These are phyloP conservation scores for Ogataea pignaliae DNA, from an alignment of 805 yeast genomes.

Conservation along the genomic window DNA sequence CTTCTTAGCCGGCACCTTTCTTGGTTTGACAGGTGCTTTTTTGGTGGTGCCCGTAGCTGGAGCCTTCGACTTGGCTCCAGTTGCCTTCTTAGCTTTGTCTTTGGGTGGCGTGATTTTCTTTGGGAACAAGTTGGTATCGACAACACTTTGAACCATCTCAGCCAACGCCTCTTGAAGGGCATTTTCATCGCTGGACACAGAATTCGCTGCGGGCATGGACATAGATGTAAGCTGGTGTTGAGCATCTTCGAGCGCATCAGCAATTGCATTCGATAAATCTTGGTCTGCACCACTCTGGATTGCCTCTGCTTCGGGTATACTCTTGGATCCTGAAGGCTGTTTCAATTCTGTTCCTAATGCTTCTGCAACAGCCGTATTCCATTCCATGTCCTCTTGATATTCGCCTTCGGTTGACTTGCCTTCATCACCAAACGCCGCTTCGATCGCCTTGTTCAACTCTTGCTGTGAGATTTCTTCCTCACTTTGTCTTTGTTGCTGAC, in stretches of 20 bases:
- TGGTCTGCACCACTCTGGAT: conserved; percentile 9
- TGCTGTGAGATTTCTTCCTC: conserved; percentile 15
- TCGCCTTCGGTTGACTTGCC: conserved; percentile 5
- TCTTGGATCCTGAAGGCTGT: background rate
- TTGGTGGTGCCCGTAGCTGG: background rate
- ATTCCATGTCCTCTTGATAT: conserved; percentile 9
- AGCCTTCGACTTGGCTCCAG: conserved; percentile 1
- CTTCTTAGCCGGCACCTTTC: conserved; percentile 1
- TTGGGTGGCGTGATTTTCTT: conserved; percentile 1
- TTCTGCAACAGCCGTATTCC: conserved; percentile 22
- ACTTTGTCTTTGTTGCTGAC: background rate
- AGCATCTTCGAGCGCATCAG: conserved; percentile 13
- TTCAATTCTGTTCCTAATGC: conserved; percentile 5
- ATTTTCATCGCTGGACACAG: conserved; percentile 21
- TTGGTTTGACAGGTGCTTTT: conserved; percentile 6
- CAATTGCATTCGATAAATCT: conserved; percentile 16
- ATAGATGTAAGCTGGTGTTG: background rate
- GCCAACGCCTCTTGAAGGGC: conserved; percentile 50
- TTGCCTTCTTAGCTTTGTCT: conserved; percentile 1
- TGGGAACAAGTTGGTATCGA: conserved; percentile 29
- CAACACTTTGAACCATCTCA: conserved; percentile 53
- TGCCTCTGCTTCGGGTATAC: background rate
- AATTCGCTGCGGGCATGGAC: background rate
- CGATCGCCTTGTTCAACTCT: conserved; percentile 25
- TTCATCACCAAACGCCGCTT: conserved; percentile 20